Conservation (phyloP, 2,329 filamentous ascomycete genomes). For the Metarhizium robertsii region DNA sequence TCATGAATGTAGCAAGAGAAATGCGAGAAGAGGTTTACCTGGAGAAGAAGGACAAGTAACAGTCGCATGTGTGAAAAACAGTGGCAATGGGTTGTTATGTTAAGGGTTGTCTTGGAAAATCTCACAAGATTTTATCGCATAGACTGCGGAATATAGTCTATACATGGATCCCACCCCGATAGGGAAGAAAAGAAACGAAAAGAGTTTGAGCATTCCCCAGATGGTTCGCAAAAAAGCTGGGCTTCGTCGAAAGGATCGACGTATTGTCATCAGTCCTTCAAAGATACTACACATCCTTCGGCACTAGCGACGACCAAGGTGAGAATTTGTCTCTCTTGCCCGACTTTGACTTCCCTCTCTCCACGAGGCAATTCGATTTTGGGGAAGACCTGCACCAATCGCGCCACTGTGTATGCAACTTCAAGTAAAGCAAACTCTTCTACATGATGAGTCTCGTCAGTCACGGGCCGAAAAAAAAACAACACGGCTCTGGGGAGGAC, state of each 20-base stretch:
- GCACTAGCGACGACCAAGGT: constrained; percentile 11
- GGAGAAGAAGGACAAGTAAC: no score
- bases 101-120: no score
- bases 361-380: constrained; percentile 8
- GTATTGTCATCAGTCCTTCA: neutral
- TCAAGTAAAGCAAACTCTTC: constrained; percentile 22
- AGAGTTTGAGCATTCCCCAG: neutral
- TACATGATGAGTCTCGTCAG: neutral
- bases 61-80: neutral
- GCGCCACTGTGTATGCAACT: constrained; percentile 8
- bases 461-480: neutral
- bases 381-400: constrained; percentile 10
- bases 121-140: no score
- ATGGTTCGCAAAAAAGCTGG: neutral
- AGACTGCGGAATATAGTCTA: no score
- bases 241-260: neutral
- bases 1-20: constrained; percentile 24
- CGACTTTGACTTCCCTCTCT: constrained; percentile 11
- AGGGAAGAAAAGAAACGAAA: neutral
- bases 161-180: no score
- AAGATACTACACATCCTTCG: constrained; percentile 2
- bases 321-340: constrained; percentile 13
- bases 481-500: neutral
- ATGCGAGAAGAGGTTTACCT: constrained; percentile 5
- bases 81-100: neutral